Evolutionary conservation across 1,139 yeast genomes (phyloP).

Genomic region (Hyphopichia fennica): DNA sequence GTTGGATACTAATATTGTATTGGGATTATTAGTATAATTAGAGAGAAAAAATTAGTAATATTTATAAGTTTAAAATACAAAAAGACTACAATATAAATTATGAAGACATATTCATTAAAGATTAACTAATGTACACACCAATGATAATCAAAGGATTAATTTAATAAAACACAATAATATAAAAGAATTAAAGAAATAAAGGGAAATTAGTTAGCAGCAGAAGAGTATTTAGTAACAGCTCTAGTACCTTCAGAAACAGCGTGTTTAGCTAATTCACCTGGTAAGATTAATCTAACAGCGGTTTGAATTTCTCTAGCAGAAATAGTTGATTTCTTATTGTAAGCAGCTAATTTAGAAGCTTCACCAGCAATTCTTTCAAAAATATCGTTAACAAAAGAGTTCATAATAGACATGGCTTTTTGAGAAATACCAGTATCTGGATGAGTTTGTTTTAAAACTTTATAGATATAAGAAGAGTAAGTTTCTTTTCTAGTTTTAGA

Average conservation of each 20-base stretch:
- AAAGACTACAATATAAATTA: neutral
- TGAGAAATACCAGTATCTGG: conserved; percentile 99
- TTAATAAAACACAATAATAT: conserved; percentile 6
- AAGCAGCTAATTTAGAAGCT: conserved; percentile 99
- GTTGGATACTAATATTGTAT: conserved; percentile 34
- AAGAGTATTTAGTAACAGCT: conserved; percentile 99
- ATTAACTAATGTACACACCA: conserved; percentile 19
- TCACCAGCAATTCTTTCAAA: conserved; percentile 95
- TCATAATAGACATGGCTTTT: conserved; percentile 98
- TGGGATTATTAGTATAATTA: conserved; percentile 3
- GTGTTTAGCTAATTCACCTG: conserved; percentile 99
- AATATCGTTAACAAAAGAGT: conserved; percentile 96
- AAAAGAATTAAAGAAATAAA: conserved; percentile 6
- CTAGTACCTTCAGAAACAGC: conserved; percentile 99
- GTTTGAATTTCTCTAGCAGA: conserved; percentile 99
- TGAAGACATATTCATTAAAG: conserved; percentile 11
- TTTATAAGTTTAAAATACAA: neutral
- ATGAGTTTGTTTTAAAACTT: conserved; percentile 97
- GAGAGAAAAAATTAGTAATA: neutral
- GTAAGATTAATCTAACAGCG: conserved; percentile 97
- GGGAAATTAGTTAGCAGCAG: conserved; percentile 55
- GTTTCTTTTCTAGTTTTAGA: conserved; percentile 98
- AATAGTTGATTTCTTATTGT: conserved; percentile 98
- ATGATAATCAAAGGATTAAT: conserved; percentile 6
- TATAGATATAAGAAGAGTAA: conserved; percentile 97